Evolutionary conservation across 257 asterid species (phyloP), one percentile per base, ranked within the genome.

Genomic region (Fraxinus excelsior): DNA sequence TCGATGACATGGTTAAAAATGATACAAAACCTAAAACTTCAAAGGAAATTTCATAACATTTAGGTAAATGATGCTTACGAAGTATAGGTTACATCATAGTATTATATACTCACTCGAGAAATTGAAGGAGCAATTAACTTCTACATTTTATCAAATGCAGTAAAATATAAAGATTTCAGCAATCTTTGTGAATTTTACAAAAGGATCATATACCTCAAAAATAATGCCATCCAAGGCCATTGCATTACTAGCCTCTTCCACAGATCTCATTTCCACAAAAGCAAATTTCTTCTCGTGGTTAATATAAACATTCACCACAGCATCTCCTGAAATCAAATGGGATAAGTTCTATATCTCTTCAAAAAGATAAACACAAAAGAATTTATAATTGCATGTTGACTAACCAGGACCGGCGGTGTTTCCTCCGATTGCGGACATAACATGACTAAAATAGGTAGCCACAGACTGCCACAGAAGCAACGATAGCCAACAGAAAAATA

Each of bases 351-450:
- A n/a, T 5, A 62, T 37, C 51, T 51, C 42, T n/a, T 69, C 23
- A 31, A 19, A 68, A 56, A 26, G 38, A 75, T 28, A 25, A 70
- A n/a, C 58, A n/a, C 65, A 74, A 16, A 51, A 49, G 10, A 21
- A 53, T 31, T n/a, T 14, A 62, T 23, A 19, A 56, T 49, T 25
- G 56, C 7, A 32, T 37, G 14, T 74, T 29, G 72, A 82, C 88
- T 75, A 69, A 96, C 99, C 99, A 80, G 98, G 98, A 73, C 99
- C 99, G 16, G 98, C 99, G 70, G 98, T 96, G 82, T 96, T 96
- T 75, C 98, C 99, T 72, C 94, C 97, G 67, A 96, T 91, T 68
- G 97, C 97, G 32, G 97, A 87, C 32, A 31, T 31, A 31, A 31
- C 32, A 31, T 31, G 32, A 31, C 32, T 31, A 3, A 31, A 31